phyloP scores from a whole-genome alignment of 2,329 filamentous ascomycete species.

The Pseudogymnoascus sp. region DNA sequence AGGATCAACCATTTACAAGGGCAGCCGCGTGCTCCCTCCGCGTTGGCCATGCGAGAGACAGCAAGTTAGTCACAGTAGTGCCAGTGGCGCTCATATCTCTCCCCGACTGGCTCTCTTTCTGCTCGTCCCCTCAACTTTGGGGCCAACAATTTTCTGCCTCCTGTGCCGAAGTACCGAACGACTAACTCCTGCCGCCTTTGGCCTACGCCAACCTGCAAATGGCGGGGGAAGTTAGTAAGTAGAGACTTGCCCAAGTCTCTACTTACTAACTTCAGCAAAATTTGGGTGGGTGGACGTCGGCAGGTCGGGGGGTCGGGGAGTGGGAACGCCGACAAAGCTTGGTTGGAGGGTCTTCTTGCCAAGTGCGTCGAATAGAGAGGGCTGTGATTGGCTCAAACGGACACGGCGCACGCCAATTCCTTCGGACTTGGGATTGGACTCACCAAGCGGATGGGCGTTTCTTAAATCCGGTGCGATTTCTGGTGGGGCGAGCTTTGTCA shows the following conservation, averaged over 20 bases:
- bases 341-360: not conserved
- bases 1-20: not conserved
- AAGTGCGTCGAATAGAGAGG: not conserved
- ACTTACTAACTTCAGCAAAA: too few relatives aligned
- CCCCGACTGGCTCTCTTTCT: not conserved
- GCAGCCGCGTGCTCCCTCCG: not conserved
- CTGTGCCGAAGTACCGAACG: not conserved
- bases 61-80: not conserved
- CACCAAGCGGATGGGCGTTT: not conserved
- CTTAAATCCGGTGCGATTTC: not conserved
- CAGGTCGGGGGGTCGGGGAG: not conserved
- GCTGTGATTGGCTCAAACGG: not conserved
- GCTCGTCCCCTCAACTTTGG: not conserved
- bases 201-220: not conserved
- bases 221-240: not conserved
- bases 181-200: not conserved
- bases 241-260: too few relatives aligned
- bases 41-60: not conserved
- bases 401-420: not conserved
- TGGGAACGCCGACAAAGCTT: conserved; percentile 6
- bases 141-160: not conserved
- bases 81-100: not conserved
- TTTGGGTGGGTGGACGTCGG: not conserved
- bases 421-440: not conserved
- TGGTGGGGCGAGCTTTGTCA: not conserved